These are phyloP conservation scores for Flueggea neowawraea DNA, from an alignment of 441 rosid species.

Conservation along the genomic window DNA sequence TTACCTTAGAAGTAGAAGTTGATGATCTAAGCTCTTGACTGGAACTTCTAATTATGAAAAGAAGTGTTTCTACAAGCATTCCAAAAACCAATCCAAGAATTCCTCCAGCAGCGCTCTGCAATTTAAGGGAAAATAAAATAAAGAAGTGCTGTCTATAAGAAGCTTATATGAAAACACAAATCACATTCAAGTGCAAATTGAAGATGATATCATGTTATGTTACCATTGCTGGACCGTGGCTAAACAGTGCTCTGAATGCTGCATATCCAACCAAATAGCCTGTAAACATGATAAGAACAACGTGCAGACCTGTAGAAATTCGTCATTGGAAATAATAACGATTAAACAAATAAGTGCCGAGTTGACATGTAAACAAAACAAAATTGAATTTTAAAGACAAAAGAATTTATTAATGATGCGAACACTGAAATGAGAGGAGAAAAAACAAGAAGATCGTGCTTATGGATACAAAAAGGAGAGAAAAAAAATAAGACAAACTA, in stretches of 20 bases:
- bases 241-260: conserved; percentile 83
- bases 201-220: conserved; percentile 3
- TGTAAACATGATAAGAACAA: conserved; percentile 83
- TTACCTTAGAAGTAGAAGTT: conserved; percentile 39
- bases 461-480: no score
- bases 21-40: conserved; percentile 34
- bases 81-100: conserved; percentile 83
- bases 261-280: conserved; percentile 83
- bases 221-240: conserved; percentile 65
- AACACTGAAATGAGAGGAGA: no score
- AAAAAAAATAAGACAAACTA: no score
- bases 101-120: conserved; percentile 92
- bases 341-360: not conserved
- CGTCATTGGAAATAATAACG: not conserved
- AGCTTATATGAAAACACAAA: no score
- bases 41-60: conserved; percentile 76
- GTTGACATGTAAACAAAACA: not conserved
- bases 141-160: not conserved
- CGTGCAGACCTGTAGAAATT: conserved; percentile 64
- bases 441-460: no score
- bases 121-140: not conserved
- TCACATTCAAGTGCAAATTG: not conserved
- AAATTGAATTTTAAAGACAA: no score
- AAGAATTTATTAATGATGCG: not conserved
- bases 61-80: conserved; percentile 90